A percentile compares a stretch with the other conserved stretches of the same genome.
Conservation (phyloP, 768 basidiomycete genomes). For the Calocybe gangraenosa region DNA sequence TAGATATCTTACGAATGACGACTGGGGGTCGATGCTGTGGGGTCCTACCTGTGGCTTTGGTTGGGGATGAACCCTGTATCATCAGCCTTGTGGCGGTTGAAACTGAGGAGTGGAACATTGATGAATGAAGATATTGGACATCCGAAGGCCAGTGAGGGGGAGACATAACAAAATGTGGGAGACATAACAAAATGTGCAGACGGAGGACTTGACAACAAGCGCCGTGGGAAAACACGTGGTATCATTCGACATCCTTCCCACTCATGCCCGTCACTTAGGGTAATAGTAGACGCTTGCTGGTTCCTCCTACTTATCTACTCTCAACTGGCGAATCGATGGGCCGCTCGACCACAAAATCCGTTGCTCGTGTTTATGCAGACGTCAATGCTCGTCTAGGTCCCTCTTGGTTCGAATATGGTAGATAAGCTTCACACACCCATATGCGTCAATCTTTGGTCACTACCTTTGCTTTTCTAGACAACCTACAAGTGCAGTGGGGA, state of each 20-base stretch:
- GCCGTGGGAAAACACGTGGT: slow-evolving; percentile 23
- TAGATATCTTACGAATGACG: slow-evolving; percentile 53
- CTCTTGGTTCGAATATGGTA: slow-evolving; percentile 96
- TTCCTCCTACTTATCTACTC: slow-evolving; percentile 5
- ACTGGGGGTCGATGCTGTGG: slow-evolving; percentile 29
- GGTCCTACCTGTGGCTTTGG: background rate
- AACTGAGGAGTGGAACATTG: slow-evolving; percentile 57
- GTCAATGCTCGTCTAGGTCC: slow-evolving; percentile 86
- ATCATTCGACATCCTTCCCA: slow-evolving; percentile 16
- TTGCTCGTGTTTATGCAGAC: slow-evolving; percentile 83
- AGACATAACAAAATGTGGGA: too few species aligned
- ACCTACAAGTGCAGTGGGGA: slow-evolving; percentile 96
- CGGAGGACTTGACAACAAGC: slow-evolving; percentile 2
- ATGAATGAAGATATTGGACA: slow-evolving; percentile 50
- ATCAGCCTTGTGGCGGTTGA: slow-evolving; percentile 34
- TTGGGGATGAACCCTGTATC: slow-evolving; percentile 25
- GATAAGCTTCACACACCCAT: slow-evolving; percentile 11
- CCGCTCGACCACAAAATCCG: slow-evolving; percentile 69
- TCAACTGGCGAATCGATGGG: slow-evolving; percentile 45
- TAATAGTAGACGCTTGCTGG: slow-evolving; percentile 5
- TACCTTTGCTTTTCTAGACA: slow-evolving; percentile 53
- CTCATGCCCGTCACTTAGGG: background rate
- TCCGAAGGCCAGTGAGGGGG: slow-evolving; percentile 37
- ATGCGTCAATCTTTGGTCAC: slow-evolving; percentile 14
- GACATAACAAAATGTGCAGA: too few species aligned